Base-by-base conservation (phyloP, 345 rosid genomes). In the Microcos paniculata region DNA sequence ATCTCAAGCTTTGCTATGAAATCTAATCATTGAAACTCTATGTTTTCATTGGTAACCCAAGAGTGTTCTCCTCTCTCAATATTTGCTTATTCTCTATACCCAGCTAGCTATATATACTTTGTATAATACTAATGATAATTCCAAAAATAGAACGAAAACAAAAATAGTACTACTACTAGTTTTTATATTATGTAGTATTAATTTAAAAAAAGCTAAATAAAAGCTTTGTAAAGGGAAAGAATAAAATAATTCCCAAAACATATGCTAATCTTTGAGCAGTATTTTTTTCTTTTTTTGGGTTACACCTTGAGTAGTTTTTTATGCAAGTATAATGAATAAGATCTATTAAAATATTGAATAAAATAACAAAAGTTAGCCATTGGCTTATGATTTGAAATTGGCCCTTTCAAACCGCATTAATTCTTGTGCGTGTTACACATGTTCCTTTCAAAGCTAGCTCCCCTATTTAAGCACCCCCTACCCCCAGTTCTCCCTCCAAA, bases 391-490 rank as follows among this genome's bases (percentile, higher is more conserved):
- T 80, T 77, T 72, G 82, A 64, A 63, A 77, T 55, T 6, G 81
- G 56, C 72, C 78, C 64, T 18, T 48, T n/a, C 38, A 40, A 68
- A 62, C 24, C 9, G 58, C 72, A 24, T 59, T 19, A 78, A 66
- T 77, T 63, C 77, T 11, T 45, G 74, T 75, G 64, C 46, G 57
- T 66, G 40, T n/a, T 6, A 59, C 82, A 69, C 69, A 68, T 57
- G 79, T 42, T 43, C 12, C 56, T 66, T 38, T 16, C 71, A 40
- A 40, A 4, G 5, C 49, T 62, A 35, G 24, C 70, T 61, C 64
- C 74, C 61, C 81, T 84, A 87, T 84, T 56, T 81, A 84, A 83
- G 78, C 78, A 74, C 78, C 14, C 28, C 0, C 24, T 8, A 8
- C 31, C 23, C 31, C 4, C 23, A 18, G 72, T 31, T 52, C n/a